Base-by-base conservation (phyloP, 345 rosid species). In the Eucalyptus dawsonii region DNA sequence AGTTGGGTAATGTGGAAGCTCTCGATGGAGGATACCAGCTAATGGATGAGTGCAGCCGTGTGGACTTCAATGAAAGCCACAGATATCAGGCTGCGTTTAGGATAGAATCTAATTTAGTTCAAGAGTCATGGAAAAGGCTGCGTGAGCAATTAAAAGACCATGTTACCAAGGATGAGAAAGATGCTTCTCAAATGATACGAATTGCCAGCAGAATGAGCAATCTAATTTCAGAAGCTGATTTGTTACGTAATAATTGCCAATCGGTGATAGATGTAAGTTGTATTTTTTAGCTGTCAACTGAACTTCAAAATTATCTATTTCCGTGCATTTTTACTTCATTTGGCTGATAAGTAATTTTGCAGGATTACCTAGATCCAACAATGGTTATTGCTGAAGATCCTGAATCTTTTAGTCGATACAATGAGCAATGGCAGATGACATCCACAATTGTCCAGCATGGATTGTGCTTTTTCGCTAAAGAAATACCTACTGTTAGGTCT, bases 11-110 rank as follows among this genome's bases (percentile, higher is more conserved):
- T 83, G 89, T 29, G 50, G 95, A 90, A 89, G 89, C 88, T 88
- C 86, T 90, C 42, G 86, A 90, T 60, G 91, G 93, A 91, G 94
- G 91, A 81, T 93, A 90, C 91, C 95, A 93, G 80, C 89, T 94
- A 89, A 94, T 95, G 95, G 99, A 97, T 91, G 96, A 98, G 92
- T 96, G 99, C 90, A 97, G 99, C 91, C 94, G 97, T 76, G 90
- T 98, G 91, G 96, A 93, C 92, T 94, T 96, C 88, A 93, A 91
- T 87, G 91, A 87, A 91, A 93, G 87, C 88, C 72, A 89, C 90
- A 89, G 91, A 88, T 81, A 90, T 92, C 91, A 93, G 62, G n/a
- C 44, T 53, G 91, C 67, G 40, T 72, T 90, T 89, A 80, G 50
- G 67, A 60, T 87, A 50, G 90, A 88, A 29, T 91, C 88, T 89